Evolutionary conservation across 2,329 filamentous ascomycete genomes (phyloP), one percentile per base, ranked within the genome.

Genomic region (Botrytis fragariae): DNA sequence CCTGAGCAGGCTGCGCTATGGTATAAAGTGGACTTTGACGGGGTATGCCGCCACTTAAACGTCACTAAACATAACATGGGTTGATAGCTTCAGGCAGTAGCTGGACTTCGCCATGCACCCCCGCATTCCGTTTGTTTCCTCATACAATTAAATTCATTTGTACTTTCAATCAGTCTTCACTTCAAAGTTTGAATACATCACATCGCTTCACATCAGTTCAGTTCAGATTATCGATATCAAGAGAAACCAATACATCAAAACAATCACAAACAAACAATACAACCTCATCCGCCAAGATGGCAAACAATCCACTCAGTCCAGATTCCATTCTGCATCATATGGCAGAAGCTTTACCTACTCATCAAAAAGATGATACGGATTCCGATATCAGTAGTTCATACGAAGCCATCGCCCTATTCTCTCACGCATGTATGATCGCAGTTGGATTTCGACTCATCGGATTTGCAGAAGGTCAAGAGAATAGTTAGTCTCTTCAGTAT

Each of bases 371-470:
- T 74, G 88, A 90, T 79, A 85, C 85, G 29, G 85, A 84, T n/a
- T 90, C 89, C 7, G 88, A 90, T 76, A 81, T 95, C 44, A 90
- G 90, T 77, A 91, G 88, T 73, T 88, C 92, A 0, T 93, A 92
- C 81, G 95, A 98, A 83, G 93, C 92, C 65, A 85, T 98, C 74
- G 94, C 93, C 25, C 87, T 98, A 37, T 91, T 97, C 75, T 86
- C 91, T 32, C 95, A 99, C 82, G 92, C 93, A 5, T 94, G 91
- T 79, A 93, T 98, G 90, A 82, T 89, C 37, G 90, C 91, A 14
- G 89, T 95, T 3, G 93, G 90, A 76, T 98, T 98, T 81, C 88
- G 91, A 71, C 86, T 98, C 4, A 83, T 94, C 29, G 95, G 95
- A 2, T 90, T 97, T n/a, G 88, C 91, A 65, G 94, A 98, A 82